These are phyloP conservation scores for Diaporthe citri DNA, from an alignment of 2,329 filamentous ascomycete genomes.

Conservation along the genomic window DNA sequence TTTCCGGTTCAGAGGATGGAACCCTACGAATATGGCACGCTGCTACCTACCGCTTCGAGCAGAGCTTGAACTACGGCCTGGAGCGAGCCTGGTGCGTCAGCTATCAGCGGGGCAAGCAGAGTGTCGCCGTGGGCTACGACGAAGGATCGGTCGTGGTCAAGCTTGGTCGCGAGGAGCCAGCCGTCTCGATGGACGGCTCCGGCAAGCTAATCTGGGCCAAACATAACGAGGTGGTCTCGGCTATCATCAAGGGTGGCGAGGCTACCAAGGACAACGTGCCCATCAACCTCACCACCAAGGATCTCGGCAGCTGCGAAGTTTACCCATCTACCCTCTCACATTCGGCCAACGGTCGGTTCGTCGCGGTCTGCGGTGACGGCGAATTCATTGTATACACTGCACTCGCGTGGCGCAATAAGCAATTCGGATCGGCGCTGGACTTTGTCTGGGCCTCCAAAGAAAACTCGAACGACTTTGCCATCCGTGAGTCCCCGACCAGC, in stretches of 20 bases:
- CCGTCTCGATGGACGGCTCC: conserved; percentile 95
- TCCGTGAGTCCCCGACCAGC: conserved; percentile 91
- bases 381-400: conserved; percentile 99
- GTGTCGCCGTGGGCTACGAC: conserved; percentile 95
- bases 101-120: conserved; percentile 94
- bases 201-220: conserved; percentile 97
- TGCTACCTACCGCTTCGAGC: conserved; percentile 95
- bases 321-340: conserved; percentile 95
- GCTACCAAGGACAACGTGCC: conserved; percentile 90
- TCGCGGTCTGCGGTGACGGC: conserved; percentile 92
- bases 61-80: conserved; percentile 94
- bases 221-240: conserved; percentile 94
- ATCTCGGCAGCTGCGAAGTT: conserved; percentile 94
- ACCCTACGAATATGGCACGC: conserved; percentile 99
- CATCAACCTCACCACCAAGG: conserved; percentile 89
- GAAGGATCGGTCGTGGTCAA: conserved; percentile 98
- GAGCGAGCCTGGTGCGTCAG: conserved; percentile 98
- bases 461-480: conserved; percentile 98
- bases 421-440: conserved; percentile 93
- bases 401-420: conserved; percentile 96
- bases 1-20: conserved; percentile 97
- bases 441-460: conserved; percentile 98
- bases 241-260: conserved; percentile 93
- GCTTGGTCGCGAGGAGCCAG: conserved; percentile 96
- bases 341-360: conserved; percentile 91